Evolutionary conservation across 805 yeast species (phyloP).

Genomic region (Wickerhamomyces silvicola): DNA sequence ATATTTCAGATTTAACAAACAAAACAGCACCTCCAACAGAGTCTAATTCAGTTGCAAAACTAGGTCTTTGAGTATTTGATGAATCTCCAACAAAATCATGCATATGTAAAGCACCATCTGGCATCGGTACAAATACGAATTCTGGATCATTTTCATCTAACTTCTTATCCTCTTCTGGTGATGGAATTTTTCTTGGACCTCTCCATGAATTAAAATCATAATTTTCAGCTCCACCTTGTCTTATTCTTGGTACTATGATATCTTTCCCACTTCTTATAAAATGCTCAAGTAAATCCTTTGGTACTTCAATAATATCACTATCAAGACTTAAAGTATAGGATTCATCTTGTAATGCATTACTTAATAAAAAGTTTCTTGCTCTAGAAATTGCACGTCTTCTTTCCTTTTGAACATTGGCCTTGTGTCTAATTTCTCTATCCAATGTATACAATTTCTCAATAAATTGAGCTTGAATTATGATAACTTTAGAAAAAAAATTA

Average conservation of each 20-base stretch:
- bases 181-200: constrained; percentile 25
- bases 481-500: constrained; percentile 8
- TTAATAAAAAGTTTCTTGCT: constrained; percentile 23
- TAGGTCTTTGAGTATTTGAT: constrained; percentile 6
- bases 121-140: constrained; percentile 22
- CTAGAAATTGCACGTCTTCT: constrained; percentile 24
- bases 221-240: constrained; percentile 21
- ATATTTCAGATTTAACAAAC: constrained; percentile 35
- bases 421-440: constrained; percentile 15
- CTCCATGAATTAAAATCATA: constrained; percentile 33
- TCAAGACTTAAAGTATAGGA: constrained; percentile 25
- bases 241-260: constrained; percentile 26
- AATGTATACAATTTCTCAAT: constrained; percentile 11
- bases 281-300: constrained; percentile 18
- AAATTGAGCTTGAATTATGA: constrained; percentile 17
- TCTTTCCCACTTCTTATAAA: constrained; percentile 23
- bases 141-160: constrained; percentile 14
- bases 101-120: constrained; percentile 18
- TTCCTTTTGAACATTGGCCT: constrained; percentile 15
- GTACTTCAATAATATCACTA: constrained; percentile 23
- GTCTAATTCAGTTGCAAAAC: constrained; percentile 27
- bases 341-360: constrained; percentile 22
- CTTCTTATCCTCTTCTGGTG: constrained; percentile 11
- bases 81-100: constrained; percentile 9
- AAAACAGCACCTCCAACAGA: constrained; percentile 50